Conservation (phyloP, 1,284 basidiomycete species). For the Agroathelia rolfsii region DNA sequence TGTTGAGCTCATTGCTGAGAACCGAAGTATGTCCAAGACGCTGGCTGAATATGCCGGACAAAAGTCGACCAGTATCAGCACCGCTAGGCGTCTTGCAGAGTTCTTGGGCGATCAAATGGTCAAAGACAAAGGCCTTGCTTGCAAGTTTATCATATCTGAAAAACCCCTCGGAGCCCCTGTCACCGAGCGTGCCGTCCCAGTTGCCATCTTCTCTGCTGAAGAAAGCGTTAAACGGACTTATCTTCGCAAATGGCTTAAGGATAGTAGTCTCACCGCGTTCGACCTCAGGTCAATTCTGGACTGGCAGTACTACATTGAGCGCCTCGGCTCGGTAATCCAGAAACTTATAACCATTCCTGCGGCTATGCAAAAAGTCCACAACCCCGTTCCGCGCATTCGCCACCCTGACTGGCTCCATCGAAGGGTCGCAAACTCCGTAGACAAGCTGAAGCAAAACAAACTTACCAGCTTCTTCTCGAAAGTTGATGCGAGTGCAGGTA, state of each 20-base stretch:
- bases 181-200: conserved; percentile 92
- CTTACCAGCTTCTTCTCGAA: conserved; percentile 89
- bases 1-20: conserved; percentile 97
- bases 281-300: conserved; percentile 93
- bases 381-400: conserved; percentile 91
- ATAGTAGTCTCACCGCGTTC: conserved; percentile 81
- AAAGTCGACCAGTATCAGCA: conserved; percentile 98
- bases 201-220: conserved; percentile 98
- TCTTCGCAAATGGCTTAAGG: conserved; percentile 94
- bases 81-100: conserved; percentile 90
- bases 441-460: conserved; percentile 98
- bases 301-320: conserved; percentile 98
- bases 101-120: conserved; percentile 99
- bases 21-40: conserved; percentile 96
- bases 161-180: conserved; percentile 92
- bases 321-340: conserved; percentile 95
- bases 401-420: conserved; percentile 98
- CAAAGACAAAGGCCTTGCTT: conserved; percentile 97
- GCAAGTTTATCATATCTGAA: conserved; percentile 97
- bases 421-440: conserved; percentile 80
- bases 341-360: conserved; percentile 99
- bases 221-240: conserved; percentile 84
- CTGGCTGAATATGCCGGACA: conserved; percentile 93
- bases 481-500: conserved; percentile 24
- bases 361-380: conserved; percentile 94